A percentile compares a stretch with the other conserved stretches of the same genome.
These are phyloP conservation scores for Pseudogymnoascus pannorum DNA, from an alignment of 2,329 filamentous ascomycete genomes.

Conservation along the genomic window DNA sequence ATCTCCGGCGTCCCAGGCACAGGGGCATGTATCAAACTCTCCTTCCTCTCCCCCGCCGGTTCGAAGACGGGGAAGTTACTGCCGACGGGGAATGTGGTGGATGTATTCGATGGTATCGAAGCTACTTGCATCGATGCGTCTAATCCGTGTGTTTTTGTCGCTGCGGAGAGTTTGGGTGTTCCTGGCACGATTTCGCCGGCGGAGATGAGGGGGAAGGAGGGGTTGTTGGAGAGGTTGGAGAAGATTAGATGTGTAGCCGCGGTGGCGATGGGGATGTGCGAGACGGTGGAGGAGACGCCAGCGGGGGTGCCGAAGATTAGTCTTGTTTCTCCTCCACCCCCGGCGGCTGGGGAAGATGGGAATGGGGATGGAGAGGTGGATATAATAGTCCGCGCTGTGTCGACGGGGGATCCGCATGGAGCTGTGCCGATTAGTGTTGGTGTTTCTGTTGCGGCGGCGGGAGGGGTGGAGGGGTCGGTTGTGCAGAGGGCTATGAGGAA, in stretches of 20 bases:
- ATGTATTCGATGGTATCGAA: slow-evolving; percentile 41
- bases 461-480: slow-evolving; percentile 36
- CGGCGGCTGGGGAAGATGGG: no score
- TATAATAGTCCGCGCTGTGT: slow-evolving; percentile 42
- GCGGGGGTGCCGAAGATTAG: slow-evolving; percentile 59
- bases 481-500: slow-evolving; percentile 24
- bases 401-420: slow-evolving; percentile 49
- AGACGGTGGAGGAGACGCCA: slow-evolving; percentile 35
- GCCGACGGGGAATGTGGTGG: slow-evolving; percentile 49
- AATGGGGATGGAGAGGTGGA: slow-evolving; percentile 24
- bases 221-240: slow-evolving; percentile 42
- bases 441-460: slow-evolving; percentile 40
- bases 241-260: slow-evolving; percentile 50
- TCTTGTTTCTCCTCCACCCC: slow-evolving; percentile 37
- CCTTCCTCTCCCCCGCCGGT: slow-evolving; percentile 55
- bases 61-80: slow-evolving; percentile 55
- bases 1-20: slow-evolving; percentile 59
- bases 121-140: slow-evolving; percentile 56
- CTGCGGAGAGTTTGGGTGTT: slow-evolving; percentile 44
- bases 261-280: slow-evolving; percentile 52
- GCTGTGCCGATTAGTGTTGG: slow-evolving; percentile 50
- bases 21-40: slow-evolving; percentile 49
- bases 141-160: slow-evolving; percentile 58
- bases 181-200: slow-evolving; percentile 45
- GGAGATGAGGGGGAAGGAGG: slow-evolving; percentile 40